phyloP scores from a whole-genome alignment of 306 rosid species.

The Leucaena leucocephala region DNA sequence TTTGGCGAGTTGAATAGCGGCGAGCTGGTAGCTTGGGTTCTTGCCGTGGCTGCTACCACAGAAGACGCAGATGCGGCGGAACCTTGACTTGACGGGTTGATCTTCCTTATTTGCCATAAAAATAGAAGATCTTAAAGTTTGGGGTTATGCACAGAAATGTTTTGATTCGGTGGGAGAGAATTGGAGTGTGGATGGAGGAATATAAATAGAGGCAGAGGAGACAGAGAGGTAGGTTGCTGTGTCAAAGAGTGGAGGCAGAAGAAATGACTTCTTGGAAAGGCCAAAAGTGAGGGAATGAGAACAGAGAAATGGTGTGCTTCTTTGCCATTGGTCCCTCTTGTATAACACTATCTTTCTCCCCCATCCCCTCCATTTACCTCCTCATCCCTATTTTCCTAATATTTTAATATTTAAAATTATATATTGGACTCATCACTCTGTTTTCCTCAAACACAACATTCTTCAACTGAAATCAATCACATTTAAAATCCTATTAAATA shows the following conservation, averaged over 20 bases:
- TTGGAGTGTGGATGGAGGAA: background rate
- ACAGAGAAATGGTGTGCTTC: conserved; percentile 15
- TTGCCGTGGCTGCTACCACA: conserved; percentile 75
- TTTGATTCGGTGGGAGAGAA: background rate
- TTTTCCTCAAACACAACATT: no score
- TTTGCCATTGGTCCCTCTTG: conserved; percentile 7
- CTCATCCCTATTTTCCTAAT: no score
- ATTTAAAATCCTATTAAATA: no score
- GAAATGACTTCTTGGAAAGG: background rate
- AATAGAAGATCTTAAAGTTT: background rate
- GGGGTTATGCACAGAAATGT: background rate
- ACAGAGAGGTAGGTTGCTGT: background rate
- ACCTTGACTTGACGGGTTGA: conserved; percentile 47
- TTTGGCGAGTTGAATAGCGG: conserved; percentile 65
- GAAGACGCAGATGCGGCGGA: conserved; percentile 68
- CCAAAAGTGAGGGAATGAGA: conserved; percentile 25
- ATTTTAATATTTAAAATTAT: no score
- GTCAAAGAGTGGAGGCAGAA: background rate
- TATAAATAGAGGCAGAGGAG: background rate
- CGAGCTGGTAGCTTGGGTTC: conserved; percentile 62
- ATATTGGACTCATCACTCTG: no score
- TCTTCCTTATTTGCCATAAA: conserved; percentile 39
- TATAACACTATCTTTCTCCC: background rate
- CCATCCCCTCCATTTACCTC: background rate
- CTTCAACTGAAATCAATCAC: no score